Base-by-base conservation (phyloP, 495 filamentous ascomycete genomes). In the Friedmanniomyces simplex region DNA sequence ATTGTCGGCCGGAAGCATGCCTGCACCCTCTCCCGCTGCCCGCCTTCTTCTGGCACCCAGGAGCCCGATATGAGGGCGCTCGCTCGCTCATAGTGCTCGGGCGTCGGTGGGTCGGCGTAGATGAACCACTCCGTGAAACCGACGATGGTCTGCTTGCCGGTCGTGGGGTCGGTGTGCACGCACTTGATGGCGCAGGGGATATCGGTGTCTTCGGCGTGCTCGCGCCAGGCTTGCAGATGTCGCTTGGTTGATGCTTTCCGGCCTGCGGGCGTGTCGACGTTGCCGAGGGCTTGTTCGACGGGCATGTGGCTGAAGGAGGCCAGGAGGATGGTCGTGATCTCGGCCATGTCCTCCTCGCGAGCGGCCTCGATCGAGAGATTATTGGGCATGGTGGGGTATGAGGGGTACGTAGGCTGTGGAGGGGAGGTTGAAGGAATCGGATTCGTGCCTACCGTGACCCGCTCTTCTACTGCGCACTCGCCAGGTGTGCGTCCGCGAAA, bases 111-210 rank as follows among this genome's bases (percentile, higher is more conserved):
- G 4, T 39, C 28, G 50, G 39, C 48, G 54, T 58, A 62, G 47
- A 62, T 50, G 55, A 48, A 54, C 59, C 59, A 62, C 24, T 62
- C 37, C 10, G 48, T 28, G 49, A 52, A 57, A n/a, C 55, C 59
- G 7, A 53, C 55, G 16, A 62, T 36, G 8, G 36, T 34, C 47
- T 58, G 36, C 21, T 54, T 16, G n/a, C 50, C 49, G 6, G 59
- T 53, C 0, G 26, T 21, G 8, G 54, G 54, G 39, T 58, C 37
- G 1, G 39, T 58, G 21, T 57, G 54, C 25, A 58, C 25, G 55
- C 59, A 62, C 24, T 53, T 57, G 50, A 62, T 49, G 8, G 34
- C 59, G 42, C 24, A 48, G 1, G 54, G 47, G 11, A 26, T 1
- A 1, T 11, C 32, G 2, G 42, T 37, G 11, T 53, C 48, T 6